These are phyloP conservation scores for Jimgerdemannia flammicorona DNA, from an alignment of 192 early-diverging fungal genomes.

Conservation along the genomic window DNA sequence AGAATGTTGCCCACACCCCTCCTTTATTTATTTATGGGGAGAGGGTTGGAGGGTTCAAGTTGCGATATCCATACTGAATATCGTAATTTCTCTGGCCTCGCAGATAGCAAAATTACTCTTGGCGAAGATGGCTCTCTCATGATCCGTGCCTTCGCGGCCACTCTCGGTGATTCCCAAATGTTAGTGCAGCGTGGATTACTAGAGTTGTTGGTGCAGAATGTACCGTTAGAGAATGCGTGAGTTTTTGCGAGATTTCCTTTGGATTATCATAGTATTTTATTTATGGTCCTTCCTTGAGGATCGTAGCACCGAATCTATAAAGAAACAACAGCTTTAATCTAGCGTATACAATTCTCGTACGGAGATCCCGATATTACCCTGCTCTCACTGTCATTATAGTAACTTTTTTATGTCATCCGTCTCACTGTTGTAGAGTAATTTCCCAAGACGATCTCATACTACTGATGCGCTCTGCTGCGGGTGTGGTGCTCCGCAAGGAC, in stretches of 20 bases:
- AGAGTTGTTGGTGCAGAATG: slow-evolving; percentile 76
- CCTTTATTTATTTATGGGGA: too few relatives aligned
- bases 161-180: slow-evolving; percentile 66
- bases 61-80: background rate
- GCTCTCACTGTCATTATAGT: background rate
- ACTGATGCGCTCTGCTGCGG: slow-evolving; percentile 67
- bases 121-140: slow-evolving; percentile 71
- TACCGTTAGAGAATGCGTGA: slow-evolving; percentile 57
- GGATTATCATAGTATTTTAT: background rate
- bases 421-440: slow-evolving; percentile 40
- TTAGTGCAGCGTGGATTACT: slow-evolving; percentile 83
- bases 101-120: slow-evolving; percentile 64
- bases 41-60: too few relatives aligned
- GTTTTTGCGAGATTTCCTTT: background rate
- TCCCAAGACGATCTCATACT: slow-evolving; percentile 60
- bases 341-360: too few relatives aligned
- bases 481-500: slow-evolving; percentile 84
- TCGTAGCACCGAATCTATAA: background rate
- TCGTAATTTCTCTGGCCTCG: background rate
- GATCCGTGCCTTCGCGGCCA: slow-evolving; percentile 69
- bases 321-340: background rate
- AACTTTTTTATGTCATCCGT: background rate
- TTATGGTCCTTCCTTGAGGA: background rate
- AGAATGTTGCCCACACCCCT: too few relatives aligned
- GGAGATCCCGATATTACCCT: background rate